These are phyloP conservation scores for Torulaspora microellipsoides DNA, from an alignment of 805 yeast genomes.

Conservation along the genomic window DNA sequence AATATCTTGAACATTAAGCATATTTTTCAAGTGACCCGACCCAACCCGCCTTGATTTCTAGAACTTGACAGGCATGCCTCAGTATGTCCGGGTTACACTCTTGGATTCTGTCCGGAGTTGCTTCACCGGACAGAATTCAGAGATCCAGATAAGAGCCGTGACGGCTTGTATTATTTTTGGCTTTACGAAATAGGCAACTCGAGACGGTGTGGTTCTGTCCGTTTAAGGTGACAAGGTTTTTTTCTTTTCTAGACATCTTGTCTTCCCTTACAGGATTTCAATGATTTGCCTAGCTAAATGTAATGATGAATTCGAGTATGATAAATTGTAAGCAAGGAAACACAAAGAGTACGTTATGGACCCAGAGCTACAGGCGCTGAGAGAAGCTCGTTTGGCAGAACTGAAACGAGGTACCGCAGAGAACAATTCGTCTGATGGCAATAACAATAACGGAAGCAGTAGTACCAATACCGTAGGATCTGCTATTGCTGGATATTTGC, in stretches of 20 bases:
- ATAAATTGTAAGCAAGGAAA: not conserved
- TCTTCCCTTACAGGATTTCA: not conserved
- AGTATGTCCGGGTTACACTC: no score
- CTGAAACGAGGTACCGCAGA: constrained; percentile 45
- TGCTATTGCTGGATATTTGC: constrained; percentile 62
- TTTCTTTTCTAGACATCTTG: not conserved
- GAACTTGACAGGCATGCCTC: no score
- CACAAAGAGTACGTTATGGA: constrained; percentile 49
- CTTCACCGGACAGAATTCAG: no score
- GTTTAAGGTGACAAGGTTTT: not conserved
- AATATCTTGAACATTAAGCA: no score
- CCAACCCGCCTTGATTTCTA: no score
- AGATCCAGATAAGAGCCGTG: no score
- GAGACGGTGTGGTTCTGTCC: no score
- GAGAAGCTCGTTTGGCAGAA: constrained; percentile 89
- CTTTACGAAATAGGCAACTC: no score
- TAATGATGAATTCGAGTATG: not conserved
- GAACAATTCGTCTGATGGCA: constrained; percentile 33
- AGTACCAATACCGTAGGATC: constrained; percentile 16
- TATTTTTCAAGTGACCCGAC: no score
- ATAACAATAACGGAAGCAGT: constrained; percentile 34
- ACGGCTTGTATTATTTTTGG: no score
- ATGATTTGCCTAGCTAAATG: not conserved
- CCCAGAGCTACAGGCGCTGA: constrained; percentile 84
- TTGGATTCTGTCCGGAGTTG: no score